A percentile compares a stretch with the other conserved stretches of the same genome.
phyloP scores from a whole-genome alignment of 2,329 filamentous ascomycete genomes.

The Trichophyton simii region DNA sequence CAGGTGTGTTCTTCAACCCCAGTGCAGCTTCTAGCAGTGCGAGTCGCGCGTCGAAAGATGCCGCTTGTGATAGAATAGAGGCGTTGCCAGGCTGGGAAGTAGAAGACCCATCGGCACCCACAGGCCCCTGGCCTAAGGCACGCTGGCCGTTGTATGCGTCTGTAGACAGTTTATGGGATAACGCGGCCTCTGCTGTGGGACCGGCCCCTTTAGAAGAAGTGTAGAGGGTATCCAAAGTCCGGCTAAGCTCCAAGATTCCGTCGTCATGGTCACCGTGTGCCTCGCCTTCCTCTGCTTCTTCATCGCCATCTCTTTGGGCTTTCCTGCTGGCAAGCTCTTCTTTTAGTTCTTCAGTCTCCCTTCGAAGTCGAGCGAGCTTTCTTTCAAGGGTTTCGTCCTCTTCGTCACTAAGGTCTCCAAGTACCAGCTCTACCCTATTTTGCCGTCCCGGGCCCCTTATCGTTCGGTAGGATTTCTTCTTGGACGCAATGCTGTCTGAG shows the following conservation, averaged over 20 bases:
- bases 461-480: constrained; percentile 71
- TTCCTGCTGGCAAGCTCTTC: constrained; percentile 33
- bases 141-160: constrained; percentile 4
- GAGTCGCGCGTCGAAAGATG: constrained; percentile 77
- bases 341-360: constrained; percentile 68
- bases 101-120: background rate
- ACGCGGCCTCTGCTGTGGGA: constrained; percentile 23
- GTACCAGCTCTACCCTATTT: constrained; percentile 40
- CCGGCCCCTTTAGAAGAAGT: constrained; percentile 20
- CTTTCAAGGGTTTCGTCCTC: constrained; percentile 65
- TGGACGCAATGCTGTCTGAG: constrained; percentile 72
- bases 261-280: constrained; percentile 37
- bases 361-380: constrained; percentile 67
- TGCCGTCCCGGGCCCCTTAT: constrained; percentile 55
- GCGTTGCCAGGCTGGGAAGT: constrained; percentile 19
- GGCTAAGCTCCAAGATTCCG: constrained; percentile 56
- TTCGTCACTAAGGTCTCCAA: constrained; percentile 66
- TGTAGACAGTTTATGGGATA: constrained; percentile 24
- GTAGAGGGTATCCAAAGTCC: constrained; percentile 55
- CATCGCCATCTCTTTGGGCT: constrained; percentile 45
- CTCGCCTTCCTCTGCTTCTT: constrained; percentile 28
- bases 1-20: constrained; percentile 59
- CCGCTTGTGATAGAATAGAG: constrained; percentile 59
- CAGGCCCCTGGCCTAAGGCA: background rate
- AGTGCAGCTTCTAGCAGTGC: constrained; percentile 66